Evolutionary conservation across 306 rosid genomes (phyloP).

Genomic region (Ormosia emarginata): DNA sequence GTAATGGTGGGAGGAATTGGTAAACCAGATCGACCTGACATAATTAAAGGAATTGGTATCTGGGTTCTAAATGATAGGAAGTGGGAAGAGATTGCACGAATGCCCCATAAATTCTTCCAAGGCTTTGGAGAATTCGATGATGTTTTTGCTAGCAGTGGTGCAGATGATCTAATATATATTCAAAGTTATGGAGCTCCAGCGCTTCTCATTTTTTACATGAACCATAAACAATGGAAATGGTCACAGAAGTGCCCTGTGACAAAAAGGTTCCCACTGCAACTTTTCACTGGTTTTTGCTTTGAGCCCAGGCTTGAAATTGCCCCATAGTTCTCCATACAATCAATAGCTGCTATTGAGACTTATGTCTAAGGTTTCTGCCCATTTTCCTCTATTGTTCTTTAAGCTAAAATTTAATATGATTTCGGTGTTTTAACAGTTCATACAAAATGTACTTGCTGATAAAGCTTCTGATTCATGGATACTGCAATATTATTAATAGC

Average conservation of each 20-base stretch:
- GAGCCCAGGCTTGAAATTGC: slow-evolving; percentile 81
- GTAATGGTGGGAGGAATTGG: slow-evolving; percentile 99
- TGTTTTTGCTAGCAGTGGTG: slow-evolving; percentile 88
- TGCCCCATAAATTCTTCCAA: slow-evolving; percentile 89
- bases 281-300: slow-evolving; percentile 86
- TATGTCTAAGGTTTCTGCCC: slow-evolving; percentile 19
- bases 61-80: slow-evolving; percentile 67
- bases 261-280: slow-evolving; percentile 83
- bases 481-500: slow-evolving; percentile 50
- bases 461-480: slow-evolving; percentile 50
- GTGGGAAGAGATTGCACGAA: slow-evolving; percentile 80
- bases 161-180: slow-evolving; percentile 71
- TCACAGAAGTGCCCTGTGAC: slow-evolving; percentile 84
- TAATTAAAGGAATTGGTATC: slow-evolving; percentile 87
- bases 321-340: slow-evolving; percentile 45
- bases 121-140: slow-evolving; percentile 94
- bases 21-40: slow-evolving; percentile 68
- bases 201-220: slow-evolving; percentile 68
- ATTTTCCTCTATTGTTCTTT: slow-evolving; percentile 21
- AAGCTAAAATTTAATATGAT: slow-evolving; percentile 24
- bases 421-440: slow-evolving; percentile 32
- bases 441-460: slow-evolving; percentile 49
- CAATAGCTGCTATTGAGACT: slow-evolving; percentile 16
- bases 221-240: slow-evolving; percentile 79
- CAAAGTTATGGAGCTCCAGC: slow-evolving; percentile 93